These are phyloP conservation scores for Diplotaxis tenuifolia DNA, from an alignment of 345 rosid species.

Conservation along the genomic window DNA sequence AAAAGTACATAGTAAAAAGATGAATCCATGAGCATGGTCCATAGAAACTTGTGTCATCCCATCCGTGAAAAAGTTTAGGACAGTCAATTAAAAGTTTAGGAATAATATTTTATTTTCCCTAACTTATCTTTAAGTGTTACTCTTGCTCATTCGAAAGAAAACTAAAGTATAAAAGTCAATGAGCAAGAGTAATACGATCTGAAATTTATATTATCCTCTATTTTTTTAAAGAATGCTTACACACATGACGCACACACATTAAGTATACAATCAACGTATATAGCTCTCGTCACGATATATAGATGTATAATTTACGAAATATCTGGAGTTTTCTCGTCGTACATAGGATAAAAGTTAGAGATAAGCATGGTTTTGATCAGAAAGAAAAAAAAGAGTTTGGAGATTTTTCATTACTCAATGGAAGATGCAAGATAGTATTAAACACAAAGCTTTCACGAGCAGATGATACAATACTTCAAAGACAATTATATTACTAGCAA, in stretches of 20 bases:
- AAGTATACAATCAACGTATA: no score
- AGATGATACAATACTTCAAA: neutral
- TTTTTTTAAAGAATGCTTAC: neutral
- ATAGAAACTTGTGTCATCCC: constrained; percentile 28
- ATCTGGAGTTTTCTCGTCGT: neutral
- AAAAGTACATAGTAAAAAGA: constrained; percentile 33
- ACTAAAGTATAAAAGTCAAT: no score
- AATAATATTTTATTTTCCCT: neutral
- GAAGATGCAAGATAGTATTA: neutral
- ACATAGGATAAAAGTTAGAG: neutral
- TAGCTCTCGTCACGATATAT: neutral
- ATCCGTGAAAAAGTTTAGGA: constrained; percentile 19
- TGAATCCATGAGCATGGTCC: constrained; percentile 25
- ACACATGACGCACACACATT: neutral
- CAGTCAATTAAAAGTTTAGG: neutral
- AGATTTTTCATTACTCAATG: neutral
- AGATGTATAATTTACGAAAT: constrained; percentile 5
- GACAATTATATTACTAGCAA: neutral
- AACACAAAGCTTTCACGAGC: neutral
- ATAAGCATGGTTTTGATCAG: neutral
- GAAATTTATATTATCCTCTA: neutral
- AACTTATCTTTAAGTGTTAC: neutral
- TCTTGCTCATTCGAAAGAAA: neutral
- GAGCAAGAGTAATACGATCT: no score
- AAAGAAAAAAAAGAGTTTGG: no score